phyloP scores from a whole-genome alignment of 331 rosid species.

The Rosa hybrid region DNA sequence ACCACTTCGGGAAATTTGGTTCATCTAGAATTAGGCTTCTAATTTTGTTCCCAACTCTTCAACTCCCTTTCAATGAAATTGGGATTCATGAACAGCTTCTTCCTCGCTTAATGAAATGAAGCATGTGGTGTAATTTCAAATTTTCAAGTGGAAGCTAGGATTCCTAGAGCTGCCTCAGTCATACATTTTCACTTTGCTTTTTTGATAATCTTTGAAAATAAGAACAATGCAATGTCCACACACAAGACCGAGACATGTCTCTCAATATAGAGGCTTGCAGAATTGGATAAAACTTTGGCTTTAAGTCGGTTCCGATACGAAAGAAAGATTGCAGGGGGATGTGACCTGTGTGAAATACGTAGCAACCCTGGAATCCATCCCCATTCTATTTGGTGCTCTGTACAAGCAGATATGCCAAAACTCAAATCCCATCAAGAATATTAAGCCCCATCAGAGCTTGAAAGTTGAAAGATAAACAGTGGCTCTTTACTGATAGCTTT shows the following conservation, averaged over 20 bases:
- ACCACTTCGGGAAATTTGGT: neutral
- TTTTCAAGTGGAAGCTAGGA: neutral
- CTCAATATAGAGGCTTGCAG: neutral
- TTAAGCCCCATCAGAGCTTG: neutral
- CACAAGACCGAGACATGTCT: neutral
- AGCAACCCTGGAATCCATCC: neutral
- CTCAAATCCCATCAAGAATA: constrained; percentile 19
- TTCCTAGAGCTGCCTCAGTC: neutral
- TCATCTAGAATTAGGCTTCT: neutral
- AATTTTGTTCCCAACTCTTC: neutral
- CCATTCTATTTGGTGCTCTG: constrained; percentile 2
- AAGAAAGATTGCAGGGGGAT: neutral
- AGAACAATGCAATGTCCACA: neutral
- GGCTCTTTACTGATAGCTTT: neutral
- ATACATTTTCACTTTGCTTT: neutral
- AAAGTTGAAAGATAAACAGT: constrained; percentile 3
- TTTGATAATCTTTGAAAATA: neutral
- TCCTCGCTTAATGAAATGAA: neutral
- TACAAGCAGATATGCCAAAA: constrained; percentile 6
- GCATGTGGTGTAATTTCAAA: neutral
- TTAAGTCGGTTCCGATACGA: neutral
- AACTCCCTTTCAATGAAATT: neutral
- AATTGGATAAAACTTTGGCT: neutral
- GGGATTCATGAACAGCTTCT: too few species aligned
- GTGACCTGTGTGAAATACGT: neutral